Conservation (phyloP, 805 yeast species). For the Candida maltosa region DNA sequence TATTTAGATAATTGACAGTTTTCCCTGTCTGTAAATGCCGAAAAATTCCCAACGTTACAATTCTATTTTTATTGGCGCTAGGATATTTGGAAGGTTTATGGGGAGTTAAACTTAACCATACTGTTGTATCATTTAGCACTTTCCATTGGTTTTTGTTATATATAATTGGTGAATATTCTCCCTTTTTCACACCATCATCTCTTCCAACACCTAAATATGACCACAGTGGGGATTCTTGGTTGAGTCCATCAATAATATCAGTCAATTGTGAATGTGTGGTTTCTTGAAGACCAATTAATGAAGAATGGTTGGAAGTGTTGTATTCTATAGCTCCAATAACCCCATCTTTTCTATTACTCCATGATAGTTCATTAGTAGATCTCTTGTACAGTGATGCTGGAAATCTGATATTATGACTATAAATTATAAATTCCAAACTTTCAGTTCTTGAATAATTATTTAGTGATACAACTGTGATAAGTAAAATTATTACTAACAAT, state of each 20-base stretch:
- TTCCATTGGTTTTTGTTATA: conserved; percentile 21
- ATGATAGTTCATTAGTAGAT: conserved; percentile 4
- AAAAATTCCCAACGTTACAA: conserved; percentile 32
- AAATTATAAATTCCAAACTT: conserved; percentile 3
- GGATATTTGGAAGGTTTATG: conserved; percentile 36
- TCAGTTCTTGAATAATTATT: neutral
- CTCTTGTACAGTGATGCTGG: neutral
- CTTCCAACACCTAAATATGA: conserved; percentile 27
- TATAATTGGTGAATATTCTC: conserved; percentile 28
- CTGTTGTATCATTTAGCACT: conserved; percentile 16
- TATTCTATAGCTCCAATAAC: conserved; percentile 19
- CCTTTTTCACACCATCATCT: conserved; percentile 23
- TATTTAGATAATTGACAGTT: conserved; percentile 29
- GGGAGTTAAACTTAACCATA: conserved; percentile 26
- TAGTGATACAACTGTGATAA: neutral
- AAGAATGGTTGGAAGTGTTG: conserved; percentile 11
- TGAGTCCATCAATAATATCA: conserved; percentile 25
- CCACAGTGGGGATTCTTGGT: conserved; percentile 15
- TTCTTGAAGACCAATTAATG: conserved; percentile 41
- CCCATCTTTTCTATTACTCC: conserved; percentile 12
- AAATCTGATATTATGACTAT: conserved; percentile 5
- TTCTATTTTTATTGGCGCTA: conserved; percentile 44
- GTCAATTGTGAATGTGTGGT: conserved; percentile 32
- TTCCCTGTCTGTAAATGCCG: conserved; percentile 17
- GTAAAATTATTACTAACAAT: neutral